These are phyloP conservation scores for Ogataea pilisensis DNA, from an alignment of 805 yeast genomes.

Conservation along the genomic window DNA sequence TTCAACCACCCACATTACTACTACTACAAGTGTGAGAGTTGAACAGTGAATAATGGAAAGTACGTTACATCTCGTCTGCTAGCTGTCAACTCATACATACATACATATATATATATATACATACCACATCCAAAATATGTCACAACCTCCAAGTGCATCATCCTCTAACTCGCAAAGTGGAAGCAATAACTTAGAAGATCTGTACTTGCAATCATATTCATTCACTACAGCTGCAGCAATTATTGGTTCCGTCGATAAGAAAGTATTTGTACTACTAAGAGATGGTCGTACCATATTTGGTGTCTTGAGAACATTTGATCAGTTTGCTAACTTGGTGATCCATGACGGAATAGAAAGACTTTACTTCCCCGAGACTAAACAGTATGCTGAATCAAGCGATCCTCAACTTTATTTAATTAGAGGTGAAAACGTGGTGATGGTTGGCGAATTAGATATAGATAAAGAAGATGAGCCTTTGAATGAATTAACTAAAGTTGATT, in stretches of 20 bases:
- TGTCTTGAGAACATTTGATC: constrained; percentile 90
- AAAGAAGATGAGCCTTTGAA: constrained; percentile 69
- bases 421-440: constrained; percentile 92
- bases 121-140: not conserved
- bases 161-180: constrained; percentile 10
- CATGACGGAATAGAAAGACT: constrained; percentile 90
- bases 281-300: constrained; percentile 90
- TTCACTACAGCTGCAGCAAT: constrained; percentile 90
- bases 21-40: no score
- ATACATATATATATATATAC: not conserved
- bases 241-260: constrained; percentile 78
- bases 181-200: constrained; percentile 35
- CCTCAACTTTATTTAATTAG: constrained; percentile 81
- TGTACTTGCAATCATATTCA: constrained; percentile 74
- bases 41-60: no score
- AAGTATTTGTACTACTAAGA: constrained; percentile 76
- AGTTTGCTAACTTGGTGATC: constrained; percentile 85
- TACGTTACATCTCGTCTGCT: no score
- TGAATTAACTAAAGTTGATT: constrained; percentile 52
- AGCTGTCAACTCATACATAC: no score
- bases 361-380: constrained; percentile 46
- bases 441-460: constrained; percentile 92
- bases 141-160: not conserved
- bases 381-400: constrained; percentile 62
- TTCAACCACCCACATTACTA: no score